These are phyloP conservation scores for Eucalyptus regnans DNA, from an alignment of 345 rosid species.

Conservation along the genomic window DNA sequence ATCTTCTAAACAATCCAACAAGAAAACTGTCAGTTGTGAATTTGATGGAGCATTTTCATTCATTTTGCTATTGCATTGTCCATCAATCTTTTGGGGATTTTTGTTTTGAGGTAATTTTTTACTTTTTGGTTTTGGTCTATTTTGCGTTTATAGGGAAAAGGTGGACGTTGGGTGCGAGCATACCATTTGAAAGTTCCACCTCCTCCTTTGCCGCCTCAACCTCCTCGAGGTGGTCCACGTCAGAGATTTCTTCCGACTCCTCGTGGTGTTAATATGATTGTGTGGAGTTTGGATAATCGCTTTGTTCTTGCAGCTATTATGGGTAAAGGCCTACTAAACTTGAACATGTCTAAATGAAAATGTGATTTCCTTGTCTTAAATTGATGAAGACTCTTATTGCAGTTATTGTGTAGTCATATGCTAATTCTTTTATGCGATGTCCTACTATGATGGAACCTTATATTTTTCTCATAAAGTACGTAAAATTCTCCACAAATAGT, in stretches of 20 bases:
- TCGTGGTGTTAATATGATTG: conserved; percentile 98
- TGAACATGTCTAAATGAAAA: background rate
- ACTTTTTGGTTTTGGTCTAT: background rate
- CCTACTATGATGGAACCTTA: background rate
- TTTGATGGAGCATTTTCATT: background rate
- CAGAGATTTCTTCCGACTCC: conserved; percentile 97
- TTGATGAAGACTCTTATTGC: background rate
- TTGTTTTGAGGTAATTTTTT: background rate
- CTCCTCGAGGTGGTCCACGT: conserved; percentile 98
- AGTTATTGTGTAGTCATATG: background rate
- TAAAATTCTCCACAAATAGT: background rate
- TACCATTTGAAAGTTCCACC: conserved; percentile 99
- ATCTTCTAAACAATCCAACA: background rate
- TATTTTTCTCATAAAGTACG: background rate
- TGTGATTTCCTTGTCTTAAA: background rate
- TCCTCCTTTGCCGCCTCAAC: conserved; percentile 97
- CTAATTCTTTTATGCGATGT: background rate
- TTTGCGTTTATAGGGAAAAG: conserved; percentile 52
- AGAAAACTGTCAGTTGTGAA: background rate
- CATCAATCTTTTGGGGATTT: background rate
- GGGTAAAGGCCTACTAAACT: conserved; percentile 44
- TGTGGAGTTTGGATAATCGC: conserved; percentile 99
- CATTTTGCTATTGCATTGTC: background rate
- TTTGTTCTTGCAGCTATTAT: conserved; percentile 98
- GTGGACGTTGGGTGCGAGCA: conserved; percentile 81